Conservation (phyloP, 2,329 filamentous ascomycete genomes). For the Neofusicoccum parvum region DNA sequence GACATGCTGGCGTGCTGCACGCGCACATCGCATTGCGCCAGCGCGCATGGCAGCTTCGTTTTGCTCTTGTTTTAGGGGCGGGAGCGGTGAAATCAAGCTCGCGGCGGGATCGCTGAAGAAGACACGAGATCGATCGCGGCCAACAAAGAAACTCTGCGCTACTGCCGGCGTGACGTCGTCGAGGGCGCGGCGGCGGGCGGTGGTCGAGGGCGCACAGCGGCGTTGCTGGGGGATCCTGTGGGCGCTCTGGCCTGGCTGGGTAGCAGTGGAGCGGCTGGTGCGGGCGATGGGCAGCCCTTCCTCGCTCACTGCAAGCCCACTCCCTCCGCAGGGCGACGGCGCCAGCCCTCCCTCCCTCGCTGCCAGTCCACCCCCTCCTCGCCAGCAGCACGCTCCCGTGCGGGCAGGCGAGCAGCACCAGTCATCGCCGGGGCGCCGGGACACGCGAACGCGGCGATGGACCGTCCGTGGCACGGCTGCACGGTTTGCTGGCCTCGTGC, state of each 20-base stretch:
- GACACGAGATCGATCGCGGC: not conserved
- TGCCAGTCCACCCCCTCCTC: not conserved
- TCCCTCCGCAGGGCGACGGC: too few relatives aligned
- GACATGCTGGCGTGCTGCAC: not conserved
- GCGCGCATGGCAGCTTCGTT: not conserved
- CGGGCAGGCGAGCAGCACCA: too few relatives aligned
- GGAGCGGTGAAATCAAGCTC: not conserved
- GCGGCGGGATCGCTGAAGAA: not conserved
- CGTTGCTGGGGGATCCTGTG: not conserved
- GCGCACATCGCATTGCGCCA: not conserved
- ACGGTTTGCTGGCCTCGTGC: not conserved
- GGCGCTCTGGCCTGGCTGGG: not conserved
- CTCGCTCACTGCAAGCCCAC: too few relatives aligned
- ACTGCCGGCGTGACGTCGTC: not conserved
- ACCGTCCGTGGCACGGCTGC: not conserved
- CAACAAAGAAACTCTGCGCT: not conserved
- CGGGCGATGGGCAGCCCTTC: too few relatives aligned
- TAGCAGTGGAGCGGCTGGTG: not conserved
- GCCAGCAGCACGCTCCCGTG: too few relatives aligned
- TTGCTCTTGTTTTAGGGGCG: not conserved
- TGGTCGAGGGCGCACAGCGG: not conserved
- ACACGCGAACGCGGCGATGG: not conserved
- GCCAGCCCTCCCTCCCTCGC: too few relatives aligned
- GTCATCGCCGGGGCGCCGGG: not conserved
- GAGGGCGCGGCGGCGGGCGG: not conserved